Base-by-base conservation (phyloP, 345 rosid species). In the Xanthoceras sorbifolium region DNA sequence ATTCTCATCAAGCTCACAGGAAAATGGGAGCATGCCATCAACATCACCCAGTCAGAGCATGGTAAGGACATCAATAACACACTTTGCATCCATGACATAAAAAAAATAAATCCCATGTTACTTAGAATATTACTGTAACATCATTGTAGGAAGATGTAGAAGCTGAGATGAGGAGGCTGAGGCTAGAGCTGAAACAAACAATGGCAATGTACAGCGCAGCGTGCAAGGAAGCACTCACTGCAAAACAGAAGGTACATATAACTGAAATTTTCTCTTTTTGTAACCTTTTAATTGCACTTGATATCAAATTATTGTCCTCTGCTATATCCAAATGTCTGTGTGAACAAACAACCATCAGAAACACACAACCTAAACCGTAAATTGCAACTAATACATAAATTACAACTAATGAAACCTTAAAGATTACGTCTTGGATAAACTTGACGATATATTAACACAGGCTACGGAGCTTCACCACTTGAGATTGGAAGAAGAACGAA, bases 81-180 rank as follows among this genome's bases (percentile, higher is more conserved):
- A 34, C 14, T 48, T 31, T 23, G 48, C 52, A 8, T 20, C 18
- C 63, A 57, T 10, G n/a, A n/a, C n/a, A n/a, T n/a, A n/a, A n/a
- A n/a, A n/a, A n/a, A n/a, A n/a, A n/a, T n/a, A n/a, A n/a, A n/a
- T n/a, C n/a, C n/a, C n/a, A n/a, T n/a, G n/a, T n/a, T n/a, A n/a
- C n/a, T n/a, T n/a, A n/a, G n/a, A n/a, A n/a, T n/a, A n/a, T n/a
- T n/a, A n/a, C n/a, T n/a, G n/a, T 17, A n/a, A 59, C 32, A 66
- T 76, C 57, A 64, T 81, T 74, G 34, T 75, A 92, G 98, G 97
- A 93, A 0, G 97, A 92, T 29, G 73, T 87, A 71, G 97, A 96
- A 89, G 84, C 91, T 5, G 97, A 92, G 84, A 89, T 95, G 93
- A 87, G 87, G 78, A 87, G 90, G 84, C 94, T 95, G 50, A 92